A percentile compares a stretch with the other conserved stretches of the same genome.
phyloP scores from a whole-genome alignment of 116 monocot genomes.

The Dioscorea cayenensis region DNA sequence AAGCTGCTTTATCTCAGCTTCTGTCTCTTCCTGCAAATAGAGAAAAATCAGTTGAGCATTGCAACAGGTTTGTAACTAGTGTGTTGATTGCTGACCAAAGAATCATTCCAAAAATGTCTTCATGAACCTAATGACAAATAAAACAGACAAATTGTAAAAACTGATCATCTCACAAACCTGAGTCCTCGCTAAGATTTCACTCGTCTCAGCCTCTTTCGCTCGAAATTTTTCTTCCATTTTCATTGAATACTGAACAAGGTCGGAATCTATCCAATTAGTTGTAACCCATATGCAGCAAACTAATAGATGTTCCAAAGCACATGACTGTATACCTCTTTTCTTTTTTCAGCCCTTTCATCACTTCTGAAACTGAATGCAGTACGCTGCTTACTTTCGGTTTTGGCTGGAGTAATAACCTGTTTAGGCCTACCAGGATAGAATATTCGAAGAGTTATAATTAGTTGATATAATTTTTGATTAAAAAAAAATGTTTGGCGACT shows the following conservation, averaged over 20 bases:
- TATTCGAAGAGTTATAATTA: background rate
- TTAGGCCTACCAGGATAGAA: slow-evolving; percentile 25
- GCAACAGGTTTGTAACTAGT: background rate
- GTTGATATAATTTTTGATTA: background rate
- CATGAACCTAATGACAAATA: background rate
- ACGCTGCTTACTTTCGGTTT: slow-evolving; percentile 20
- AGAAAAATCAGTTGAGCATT: background rate
- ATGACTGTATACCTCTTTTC: slow-evolving; percentile 52
- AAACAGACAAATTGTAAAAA: background rate
- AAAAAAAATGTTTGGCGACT: slow-evolving; percentile 13
- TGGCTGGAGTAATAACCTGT: slow-evolving; percentile 4
- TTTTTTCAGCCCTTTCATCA: slow-evolving; percentile 63
- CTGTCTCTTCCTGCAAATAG: slow-evolving; percentile 40
- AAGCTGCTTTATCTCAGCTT: slow-evolving; percentile 52
- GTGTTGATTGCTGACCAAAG: no score
- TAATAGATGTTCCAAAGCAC: background rate
- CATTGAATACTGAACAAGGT: slow-evolving; percentile 38
- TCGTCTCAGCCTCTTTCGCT: slow-evolving; percentile 53
- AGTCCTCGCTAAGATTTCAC: slow-evolving; percentile 47
- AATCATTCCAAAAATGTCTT: no score
- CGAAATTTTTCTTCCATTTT: slow-evolving; percentile 63
- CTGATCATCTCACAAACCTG: slow-evolving; percentile 24
- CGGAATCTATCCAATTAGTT: background rate
- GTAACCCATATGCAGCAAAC: background rate
- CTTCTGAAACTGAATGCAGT: slow-evolving; percentile 49